Base-by-base conservation (phyloP, 2,329 filamentous ascomycete genomes). In the Metarhizium anisopliae region DNA sequence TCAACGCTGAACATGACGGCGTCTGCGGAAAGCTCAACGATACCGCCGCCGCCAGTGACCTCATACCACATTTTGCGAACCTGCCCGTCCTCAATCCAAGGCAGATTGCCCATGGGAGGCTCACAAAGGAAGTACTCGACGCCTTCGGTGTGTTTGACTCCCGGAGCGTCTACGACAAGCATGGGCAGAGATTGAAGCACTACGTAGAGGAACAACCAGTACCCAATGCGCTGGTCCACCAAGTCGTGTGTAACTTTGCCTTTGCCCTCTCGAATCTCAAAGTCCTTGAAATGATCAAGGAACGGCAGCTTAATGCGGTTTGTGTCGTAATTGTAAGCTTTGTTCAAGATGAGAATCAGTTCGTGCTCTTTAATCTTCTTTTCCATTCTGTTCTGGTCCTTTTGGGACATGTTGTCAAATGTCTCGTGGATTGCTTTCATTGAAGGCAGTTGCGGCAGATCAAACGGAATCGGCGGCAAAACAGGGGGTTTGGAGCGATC, bases 401-500 rank as follows among this genome's bases (percentile, higher is more conserved):
- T 93, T 1, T 81, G 68, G 20, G 89, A 80, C 36, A 90, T 76
- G 1, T 78, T 78, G 58, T 80, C 72, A 66, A 83, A 88, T 47
- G 84, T 86, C 45, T 82, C 78, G 55, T 86, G 78, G 18, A 90
- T 78, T 1, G 82, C 76, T 36, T 79, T 77, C 63, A 95, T 79
- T 1, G 79, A 81, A 0, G 93, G 93, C 29, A 95, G 72, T 60
- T 85, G 81, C 2, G 94, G 93, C 4, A 90, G 77, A 67, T 97
- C 93, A 65, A 93, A 97, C 0, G 94, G 93, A 55, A 97, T 84
- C 0, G 93, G 90, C 0, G 94, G 94, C 57, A 93, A 82, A 0
- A 97, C 91, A 0, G 94, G 94, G 1, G 93, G 90, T 14, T 86
- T 89, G 8, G 89, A 93, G 58, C 87, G 84, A 67, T 99, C 94